Conservation (phyloP, 1,139 yeast genomes). For the Blastobotrys ciferrii region DNA sequence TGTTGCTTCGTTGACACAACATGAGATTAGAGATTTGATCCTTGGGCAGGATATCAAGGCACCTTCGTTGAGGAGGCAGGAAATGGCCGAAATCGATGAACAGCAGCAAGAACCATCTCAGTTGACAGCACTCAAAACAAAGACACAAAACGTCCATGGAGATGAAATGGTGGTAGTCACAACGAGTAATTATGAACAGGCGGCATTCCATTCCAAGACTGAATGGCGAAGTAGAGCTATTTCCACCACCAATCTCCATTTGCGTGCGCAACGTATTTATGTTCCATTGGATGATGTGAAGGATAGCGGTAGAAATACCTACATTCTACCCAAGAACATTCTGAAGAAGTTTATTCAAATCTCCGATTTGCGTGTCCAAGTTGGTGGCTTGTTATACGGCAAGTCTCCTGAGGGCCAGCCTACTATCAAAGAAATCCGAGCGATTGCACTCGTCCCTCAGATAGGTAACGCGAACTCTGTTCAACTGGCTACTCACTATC, state of each 20-base stretch:
- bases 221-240: slow-evolving; percentile 93
- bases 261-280: slow-evolving; percentile 74
- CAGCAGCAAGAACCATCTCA: slow-evolving; percentile 42
- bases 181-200: slow-evolving; percentile 85
- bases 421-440: slow-evolving; percentile 72
- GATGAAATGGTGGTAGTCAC: slow-evolving; percentile 94
- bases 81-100: slow-evolving; percentile 74
- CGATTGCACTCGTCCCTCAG: slow-evolving; percentile 84
- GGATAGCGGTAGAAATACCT: slow-evolving; percentile 50
- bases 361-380: slow-evolving; percentile 77
- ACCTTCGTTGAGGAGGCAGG: slow-evolving; percentile 80
- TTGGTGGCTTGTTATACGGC: slow-evolving; percentile 82
- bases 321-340: slow-evolving; percentile 77
- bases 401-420: slow-evolving; percentile 65
- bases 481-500: slow-evolving; percentile 53
- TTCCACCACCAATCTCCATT: slow-evolving; percentile 67
- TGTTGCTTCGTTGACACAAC: slow-evolving; percentile 83
- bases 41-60: slow-evolving; percentile 92
- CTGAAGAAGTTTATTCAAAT: slow-evolving; percentile 75
- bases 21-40: slow-evolving; percentile 89
- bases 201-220: slow-evolving; percentile 74
- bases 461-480: slow-evolving; percentile 70
- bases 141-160: slow-evolving; percentile 89
- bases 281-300: slow-evolving; percentile 60
- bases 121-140: slow-evolving; percentile 76